phyloP scores from a whole-genome alignment of 345 rosid species.

The Euclidium syriacum region DNA sequence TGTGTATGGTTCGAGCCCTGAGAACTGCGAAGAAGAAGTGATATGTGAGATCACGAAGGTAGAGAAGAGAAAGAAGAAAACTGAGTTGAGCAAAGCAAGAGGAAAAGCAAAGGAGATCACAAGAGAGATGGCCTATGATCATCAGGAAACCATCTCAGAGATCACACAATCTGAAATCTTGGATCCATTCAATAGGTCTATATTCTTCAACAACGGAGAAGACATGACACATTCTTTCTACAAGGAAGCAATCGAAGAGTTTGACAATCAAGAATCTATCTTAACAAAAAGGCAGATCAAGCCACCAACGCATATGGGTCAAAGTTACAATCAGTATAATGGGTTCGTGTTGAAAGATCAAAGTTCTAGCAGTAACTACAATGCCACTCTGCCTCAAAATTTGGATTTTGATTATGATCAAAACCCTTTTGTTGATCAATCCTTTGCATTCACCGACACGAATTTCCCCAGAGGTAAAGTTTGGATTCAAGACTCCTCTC shows the following conservation, averaged over 20 bases:
- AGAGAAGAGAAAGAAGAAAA: slow-evolving; percentile 23
- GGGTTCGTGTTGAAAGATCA: slow-evolving; percentile 31
- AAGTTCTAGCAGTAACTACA: slow-evolving; percentile 26
- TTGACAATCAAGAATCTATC: slow-evolving; percentile 23
- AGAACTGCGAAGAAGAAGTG: slow-evolving; percentile 10
- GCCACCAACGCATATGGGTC: slow-evolving; percentile 16
- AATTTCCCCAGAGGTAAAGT: slow-evolving; percentile 38
- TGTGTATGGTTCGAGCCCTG: slow-evolving; percentile 21
- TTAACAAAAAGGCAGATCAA: slow-evolving; percentile 32
- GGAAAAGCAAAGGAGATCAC: slow-evolving; percentile 58
- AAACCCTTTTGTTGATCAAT: slow-evolving; percentile 35
- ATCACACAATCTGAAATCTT: slow-evolving; percentile 25
- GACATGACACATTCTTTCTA: slow-evolving; percentile 18
- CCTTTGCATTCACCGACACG: slow-evolving; percentile 34
- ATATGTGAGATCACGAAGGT: slow-evolving; percentile 15
- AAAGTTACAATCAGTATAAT: slow-evolving; percentile 32
- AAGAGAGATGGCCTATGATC: slow-evolving; percentile 33
- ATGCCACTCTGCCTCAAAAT: slow-evolving; percentile 39
- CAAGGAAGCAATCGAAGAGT: slow-evolving; percentile 15
- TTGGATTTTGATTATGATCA: slow-evolving; percentile 39
- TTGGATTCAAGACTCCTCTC: background rate
- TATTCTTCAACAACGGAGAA: slow-evolving; percentile 17
- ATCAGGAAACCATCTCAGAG: slow-evolving; percentile 24
- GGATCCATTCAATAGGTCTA: slow-evolving; percentile 27
- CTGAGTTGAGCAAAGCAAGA: slow-evolving; percentile 34